Base-by-base conservation (phyloP, 371 early-diverging fungal genomes). In the Actinomortierella wolfii region DNA sequence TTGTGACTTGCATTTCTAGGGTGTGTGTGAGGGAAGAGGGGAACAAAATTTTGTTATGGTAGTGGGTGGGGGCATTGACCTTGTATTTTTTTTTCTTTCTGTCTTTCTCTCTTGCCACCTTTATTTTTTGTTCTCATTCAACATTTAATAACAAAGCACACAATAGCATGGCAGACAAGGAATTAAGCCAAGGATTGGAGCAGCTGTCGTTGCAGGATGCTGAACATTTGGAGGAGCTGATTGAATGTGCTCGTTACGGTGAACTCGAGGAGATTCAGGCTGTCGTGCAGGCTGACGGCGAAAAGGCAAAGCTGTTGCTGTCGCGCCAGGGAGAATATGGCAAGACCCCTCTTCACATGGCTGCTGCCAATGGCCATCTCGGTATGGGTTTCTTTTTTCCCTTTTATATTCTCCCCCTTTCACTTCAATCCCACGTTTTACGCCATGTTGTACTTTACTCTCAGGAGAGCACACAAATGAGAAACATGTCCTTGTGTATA, bases 271-370 rank as follows among this genome's bases (percentile, higher is more conserved):
- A 92, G 56, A 74, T 93, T 29, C 78, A 82, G 61, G 68, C 78
- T 21, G 56, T 81, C 0, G 80, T 91, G 8, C 55, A 75, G 28
- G 56, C 63, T 24, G 68, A 77, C 59, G 71, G 71, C 46, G 50
- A 58, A 29, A 65, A 61, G 59, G 68, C 65, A 46, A 68, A 61
- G 51, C n/a, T 51, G 25, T 48, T 68, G 18, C 45, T 68, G 46
- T 68, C 63, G 11, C 64, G 68, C 20, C 64, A 65, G 56, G 83
- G 86, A 47, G 85, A 85, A 17, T 67, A 74, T 44, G 91, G 91
- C 47, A 86, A 89, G 65, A 91, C 94, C 1, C 87, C 92, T 14
- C 76, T 95, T 34, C 93, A 92, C 67, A 92, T 92, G 89, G 93
- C 94, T 28, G 77, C 87, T 57, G 94, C 93, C 42, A 95, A 94